Base-by-base conservation (phyloP, 805 yeast species). In the Danielia reshetovae region DNA sequence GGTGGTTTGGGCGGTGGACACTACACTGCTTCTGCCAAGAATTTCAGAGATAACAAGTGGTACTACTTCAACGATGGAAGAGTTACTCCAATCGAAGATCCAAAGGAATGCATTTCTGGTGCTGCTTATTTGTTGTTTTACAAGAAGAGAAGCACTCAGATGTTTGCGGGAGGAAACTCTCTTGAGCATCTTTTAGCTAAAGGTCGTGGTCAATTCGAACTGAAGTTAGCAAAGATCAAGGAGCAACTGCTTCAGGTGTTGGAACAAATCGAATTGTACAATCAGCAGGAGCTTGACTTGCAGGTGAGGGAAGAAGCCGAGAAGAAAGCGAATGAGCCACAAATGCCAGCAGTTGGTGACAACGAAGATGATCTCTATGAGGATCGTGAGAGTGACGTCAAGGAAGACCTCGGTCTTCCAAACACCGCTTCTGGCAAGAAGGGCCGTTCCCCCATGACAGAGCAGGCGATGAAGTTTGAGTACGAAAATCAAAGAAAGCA, bases 1-100 rank as follows among this genome's bases (percentile, higher is more conserved):
- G 98, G 97, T 32, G 96, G 97, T 0, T 66, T 90, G 13, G 97
- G 97, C 0, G 97, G 97, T 4, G 97, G 98, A 2, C 97, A 93
- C 64, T 90, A 93, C 59, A 93, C 98, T 1, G 85, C 97, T 0
- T 82, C 79, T 51, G 96, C 76, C 0, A 83, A 81, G 55, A 89
- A 89, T 52, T 81, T 77, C 56, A 68, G 77, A 27, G 94, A 85
- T 51, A 64, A 64, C 14, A 69, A 77, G 38, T 93, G 97, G 97
- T 87, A 88, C 54, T 84, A 88, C 54, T 90, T 73, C 56, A 89
- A 90, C 54, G 98, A 90, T 55, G 79, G 95, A 2, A 61, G 82
- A 21, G 96, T 88, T 1, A 59, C 77, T 0, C 65, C 65, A 13
- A 51, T 68, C 6, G 70, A 79, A 0, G 70, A 74, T 32, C 84